phyloP scores from a whole-genome alignment of 192 early-diverging fungal species.

The Backusella tarrabulga region DNA sequence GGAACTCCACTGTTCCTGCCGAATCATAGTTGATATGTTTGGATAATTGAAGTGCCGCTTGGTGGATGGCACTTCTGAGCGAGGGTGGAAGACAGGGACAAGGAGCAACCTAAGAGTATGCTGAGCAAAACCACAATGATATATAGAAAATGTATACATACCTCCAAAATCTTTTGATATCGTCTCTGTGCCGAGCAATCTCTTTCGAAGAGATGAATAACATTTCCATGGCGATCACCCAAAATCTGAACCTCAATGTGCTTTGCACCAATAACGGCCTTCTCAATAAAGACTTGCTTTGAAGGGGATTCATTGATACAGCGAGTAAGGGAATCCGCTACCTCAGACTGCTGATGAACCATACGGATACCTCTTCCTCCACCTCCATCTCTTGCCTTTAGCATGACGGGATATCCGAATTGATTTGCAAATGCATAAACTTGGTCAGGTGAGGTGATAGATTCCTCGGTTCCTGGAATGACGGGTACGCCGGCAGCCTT shows the following conservation, averaged over 20 bases:
- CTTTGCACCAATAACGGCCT: conserved; percentile 77
- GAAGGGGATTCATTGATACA: conserved; percentile 84
- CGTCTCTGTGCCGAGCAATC: conserved; percentile 92
- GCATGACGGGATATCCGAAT: conserved; percentile 90
- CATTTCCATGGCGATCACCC: conserved; percentile 83
- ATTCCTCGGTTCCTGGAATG: conserved; percentile 27
- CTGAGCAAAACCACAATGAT: neutral
- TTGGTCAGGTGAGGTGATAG: conserved; percentile 10
- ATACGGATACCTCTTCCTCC: conserved; percentile 97
- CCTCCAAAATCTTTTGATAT: conserved; percentile 95
- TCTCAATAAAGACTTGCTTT: conserved; percentile 85
- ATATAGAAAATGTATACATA: conserved; percentile 46
- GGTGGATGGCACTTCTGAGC: conserved; percentile 64
- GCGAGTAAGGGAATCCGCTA: conserved; percentile 75
- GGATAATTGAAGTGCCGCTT: conserved; percentile 83
- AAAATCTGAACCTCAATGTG: conserved; percentile 96
- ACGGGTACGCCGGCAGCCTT: conserved; percentile 22
- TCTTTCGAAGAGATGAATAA: conserved; percentile 87
- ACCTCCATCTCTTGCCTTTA: conserved; percentile 94
- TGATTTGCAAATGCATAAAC: conserved; percentile 59
- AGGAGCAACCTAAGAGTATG: conserved; percentile 26
- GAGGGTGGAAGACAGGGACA: conserved; percentile 65
- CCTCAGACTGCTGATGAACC: conserved; percentile 67
- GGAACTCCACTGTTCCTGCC: conserved; percentile 96
- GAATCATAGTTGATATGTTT: conserved; percentile 87